phyloP scores from a whole-genome alignment of 441 rosid species.

The Pelargonium cotyledonis region DNA sequence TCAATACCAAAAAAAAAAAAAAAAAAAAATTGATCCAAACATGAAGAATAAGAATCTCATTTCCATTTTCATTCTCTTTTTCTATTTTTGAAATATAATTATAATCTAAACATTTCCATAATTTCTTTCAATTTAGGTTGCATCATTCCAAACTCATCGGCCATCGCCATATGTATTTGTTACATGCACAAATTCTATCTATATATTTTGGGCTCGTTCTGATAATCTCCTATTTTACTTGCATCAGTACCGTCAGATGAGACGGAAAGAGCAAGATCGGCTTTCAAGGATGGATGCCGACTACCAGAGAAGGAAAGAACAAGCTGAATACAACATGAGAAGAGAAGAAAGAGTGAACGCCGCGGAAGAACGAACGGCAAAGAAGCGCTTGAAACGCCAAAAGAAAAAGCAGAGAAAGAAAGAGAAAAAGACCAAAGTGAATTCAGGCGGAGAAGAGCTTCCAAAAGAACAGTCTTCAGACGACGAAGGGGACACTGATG shows the following conservation, averaged over 20 bases:
- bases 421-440: constrained; percentile 53
- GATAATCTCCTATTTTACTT: constrained; percentile 1
- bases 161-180: background rate
- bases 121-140: too few relatives aligned
- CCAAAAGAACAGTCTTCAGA: constrained; percentile 38
- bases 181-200: background rate
- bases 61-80: too few relatives aligned
- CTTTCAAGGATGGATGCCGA: constrained; percentile 82
- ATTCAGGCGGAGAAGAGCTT: constrained; percentile 37
- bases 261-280: constrained; percentile 81
- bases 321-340: constrained; percentile 61
- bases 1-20: too few relatives aligned
- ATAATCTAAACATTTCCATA: too few relatives aligned
- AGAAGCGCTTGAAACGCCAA: constrained; percentile 78
- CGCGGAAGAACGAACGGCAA: constrained; percentile 72
- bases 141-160: background rate
- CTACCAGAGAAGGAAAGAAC: constrained; percentile 64
- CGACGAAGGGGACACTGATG: constrained; percentile 38
- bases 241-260: constrained; percentile 85
- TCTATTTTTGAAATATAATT: too few relatives aligned
- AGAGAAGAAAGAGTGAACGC: constrained; percentile 79
- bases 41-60: too few relatives aligned
- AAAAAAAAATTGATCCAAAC: too few relatives aligned
- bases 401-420: constrained; percentile 69
- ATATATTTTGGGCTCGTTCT: background rate